A percentile compares a stretch with the other conserved stretches of the same genome.
These are phyloP conservation scores for Naematelia aurantialba DNA, from an alignment of 768 basidiomycete genomes.

Conservation along the genomic window DNA sequence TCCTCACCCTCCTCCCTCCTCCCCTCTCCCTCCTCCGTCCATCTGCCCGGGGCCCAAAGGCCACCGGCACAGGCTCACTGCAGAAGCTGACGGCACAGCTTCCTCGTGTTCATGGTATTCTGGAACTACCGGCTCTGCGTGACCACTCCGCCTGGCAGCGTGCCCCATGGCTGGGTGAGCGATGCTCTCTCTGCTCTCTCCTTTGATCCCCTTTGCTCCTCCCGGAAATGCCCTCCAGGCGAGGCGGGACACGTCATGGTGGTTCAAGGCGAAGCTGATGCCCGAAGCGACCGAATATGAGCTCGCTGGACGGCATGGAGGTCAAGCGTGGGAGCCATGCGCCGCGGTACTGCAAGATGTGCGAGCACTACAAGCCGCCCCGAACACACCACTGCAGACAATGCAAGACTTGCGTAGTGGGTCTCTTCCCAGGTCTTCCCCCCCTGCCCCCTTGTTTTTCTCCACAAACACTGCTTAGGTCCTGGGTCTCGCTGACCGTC, in stretches of 20 bases:
- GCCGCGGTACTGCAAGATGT: conserved; percentile 82
- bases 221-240: too few species aligned
- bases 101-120: conserved; percentile 69
- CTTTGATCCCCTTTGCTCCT: too few species aligned
- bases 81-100: conserved; percentile 53
- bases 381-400: conserved; percentile 88
- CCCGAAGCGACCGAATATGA: conserved; percentile 69
- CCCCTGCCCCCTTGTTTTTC: background rate
- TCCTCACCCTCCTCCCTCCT: too few species aligned
- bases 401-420: conserved; percentile 66
- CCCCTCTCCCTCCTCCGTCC: background rate
- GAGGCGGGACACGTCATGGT: too few species aligned
- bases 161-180: conserved; percentile 72
- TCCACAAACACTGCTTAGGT: conserved; percentile 1
- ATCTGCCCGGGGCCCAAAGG: background rate
- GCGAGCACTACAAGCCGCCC: conserved; percentile 78
- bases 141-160: conserved; percentile 74
- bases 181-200: background rate
- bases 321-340: conserved; percentile 81
- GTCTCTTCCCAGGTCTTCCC: conserved; percentile 4
- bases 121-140: conserved; percentile 89
- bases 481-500: conserved; percentile 56
- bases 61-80: background rate
- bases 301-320: conserved; percentile 68
- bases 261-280: conserved; percentile 7